Conservation (phyloP, 2,329 filamentous ascomycete genomes). For the Ophiocordyceps camponoti-rufipedis region DNA sequence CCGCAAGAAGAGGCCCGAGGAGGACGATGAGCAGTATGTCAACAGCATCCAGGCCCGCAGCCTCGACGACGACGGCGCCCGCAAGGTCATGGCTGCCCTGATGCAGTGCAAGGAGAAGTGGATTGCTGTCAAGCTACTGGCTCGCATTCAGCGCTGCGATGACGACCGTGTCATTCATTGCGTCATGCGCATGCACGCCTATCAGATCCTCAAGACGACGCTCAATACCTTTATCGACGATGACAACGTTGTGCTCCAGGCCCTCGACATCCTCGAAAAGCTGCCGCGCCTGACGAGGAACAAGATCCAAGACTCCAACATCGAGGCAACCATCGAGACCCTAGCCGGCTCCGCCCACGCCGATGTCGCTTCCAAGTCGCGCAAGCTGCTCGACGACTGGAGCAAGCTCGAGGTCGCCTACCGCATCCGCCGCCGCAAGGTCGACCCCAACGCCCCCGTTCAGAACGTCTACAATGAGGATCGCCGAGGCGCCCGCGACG, state of each 20-base stretch:
- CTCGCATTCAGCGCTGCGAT: slow-evolving; percentile 70
- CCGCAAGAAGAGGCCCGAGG: slow-evolving; percentile 76
- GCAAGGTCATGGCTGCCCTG: slow-evolving; percentile 88
- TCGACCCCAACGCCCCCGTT: slow-evolving; percentile 46
- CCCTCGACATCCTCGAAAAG: slow-evolving; percentile 73
- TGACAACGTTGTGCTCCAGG: slow-evolving; percentile 72
- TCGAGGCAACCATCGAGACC: slow-evolving; percentile 61
- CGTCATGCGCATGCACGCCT: slow-evolving; percentile 92
- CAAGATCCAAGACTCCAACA: slow-evolving; percentile 93
- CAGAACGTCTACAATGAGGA: slow-evolving; percentile 45
- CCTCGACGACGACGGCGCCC: slow-evolving; percentile 67
- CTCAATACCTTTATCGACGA: slow-evolving; percentile 78
- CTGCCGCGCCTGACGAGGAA: slow-evolving; percentile 86
- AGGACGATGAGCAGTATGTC: slow-evolving; percentile 92
- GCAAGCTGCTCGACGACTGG: slow-evolving; percentile 64
- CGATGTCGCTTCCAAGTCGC: slow-evolving; percentile 54
- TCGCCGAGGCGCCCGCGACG: slow-evolving; percentile 26
- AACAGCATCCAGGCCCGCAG: slow-evolving; percentile 68
- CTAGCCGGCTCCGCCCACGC: slow-evolving; percentile 53
- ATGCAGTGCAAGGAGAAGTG: slow-evolving; percentile 99
- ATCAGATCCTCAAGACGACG: slow-evolving; percentile 80
- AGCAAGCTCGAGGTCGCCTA: slow-evolving; percentile 79
- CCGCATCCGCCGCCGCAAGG: slow-evolving; percentile 78
- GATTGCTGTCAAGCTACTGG: slow-evolving; percentile 90
- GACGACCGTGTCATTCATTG: slow-evolving; percentile 76